Conservation (phyloP, 768 basidiomycete species). For the Favolaschia claudopus region DNA sequence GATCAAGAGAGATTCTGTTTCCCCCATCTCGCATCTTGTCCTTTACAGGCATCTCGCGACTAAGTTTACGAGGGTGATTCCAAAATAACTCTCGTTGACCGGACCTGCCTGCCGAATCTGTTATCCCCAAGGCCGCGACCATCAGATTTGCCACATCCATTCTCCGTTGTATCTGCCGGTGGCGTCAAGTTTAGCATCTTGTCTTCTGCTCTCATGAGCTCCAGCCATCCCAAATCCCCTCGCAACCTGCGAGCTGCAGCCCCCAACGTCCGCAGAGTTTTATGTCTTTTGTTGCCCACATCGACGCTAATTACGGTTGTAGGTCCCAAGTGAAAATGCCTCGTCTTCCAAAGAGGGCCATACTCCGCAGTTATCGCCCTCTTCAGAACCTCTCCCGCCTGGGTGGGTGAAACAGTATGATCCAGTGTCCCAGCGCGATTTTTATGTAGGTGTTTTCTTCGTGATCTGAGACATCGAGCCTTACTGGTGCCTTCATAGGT, state of each 20-base stretch:
- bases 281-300: neutral
- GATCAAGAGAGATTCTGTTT: no score
- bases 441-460: slow-evolving; percentile 16
- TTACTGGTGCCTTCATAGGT: slow-evolving; percentile 16
- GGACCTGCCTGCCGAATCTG: slow-evolving; percentile 3
- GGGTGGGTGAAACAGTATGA: slow-evolving; percentile 29
- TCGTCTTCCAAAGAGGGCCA: neutral
- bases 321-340: neutral
- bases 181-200: neutral
- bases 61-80: neutral
- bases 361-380: slow-evolving; percentile 6
- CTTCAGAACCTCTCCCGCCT: slow-evolving; percentile 15
- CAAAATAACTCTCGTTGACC: neutral
- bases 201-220: slow-evolving; percentile 1
- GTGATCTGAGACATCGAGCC: neutral
- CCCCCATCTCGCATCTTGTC: neutral
- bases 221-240: neutral
- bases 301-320: neutral
- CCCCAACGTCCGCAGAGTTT: neutral
- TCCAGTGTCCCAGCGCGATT: slow-evolving; percentile 16
- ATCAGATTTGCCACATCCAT: slow-evolving; percentile 11
- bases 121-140: neutral
- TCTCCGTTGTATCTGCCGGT: neutral
- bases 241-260: neutral
- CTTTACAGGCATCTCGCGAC: neutral